Conservation (phyloP, 1,139 yeast species). For the Candida sanyaensis region DNA sequence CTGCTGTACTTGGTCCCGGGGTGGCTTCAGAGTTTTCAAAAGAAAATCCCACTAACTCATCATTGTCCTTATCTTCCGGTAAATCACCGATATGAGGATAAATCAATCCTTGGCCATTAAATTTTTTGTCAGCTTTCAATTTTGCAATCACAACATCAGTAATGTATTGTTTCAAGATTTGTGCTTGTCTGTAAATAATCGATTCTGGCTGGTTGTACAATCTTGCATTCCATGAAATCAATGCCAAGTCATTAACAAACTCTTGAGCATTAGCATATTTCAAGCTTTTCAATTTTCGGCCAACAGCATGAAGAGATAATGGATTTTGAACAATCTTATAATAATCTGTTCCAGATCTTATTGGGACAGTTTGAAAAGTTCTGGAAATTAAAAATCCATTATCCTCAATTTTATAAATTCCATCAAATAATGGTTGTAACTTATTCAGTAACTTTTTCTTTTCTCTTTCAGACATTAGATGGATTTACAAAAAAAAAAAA, state of each 20-base stretch:
- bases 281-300: conserved; percentile 44
- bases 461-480: conserved; percentile 34
- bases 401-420: conserved; percentile 48
- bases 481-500: neutral
- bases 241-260: conserved; percentile 76
- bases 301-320: conserved; percentile 44
- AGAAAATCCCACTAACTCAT: conserved; percentile 11
- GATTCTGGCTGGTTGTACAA: conserved; percentile 75
- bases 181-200: conserved; percentile 69
- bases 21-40: conserved; percentile 7
- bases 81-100: conserved; percentile 79
- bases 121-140: conserved; percentile 42
- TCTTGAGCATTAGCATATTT: conserved; percentile 63
- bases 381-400: conserved; percentile 44
- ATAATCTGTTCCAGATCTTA: conserved; percentile 49
- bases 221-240: conserved; percentile 88
- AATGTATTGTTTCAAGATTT: conserved; percentile 64
- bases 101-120: conserved; percentile 44
- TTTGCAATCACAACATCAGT: conserved; percentile 56
- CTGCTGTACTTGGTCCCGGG: conserved; percentile 5
- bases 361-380: conserved; percentile 56
- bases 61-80: conserved; percentile 51
- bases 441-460: conserved; percentile 43
- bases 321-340: conserved; percentile 46
- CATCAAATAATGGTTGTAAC: conserved; percentile 40